Base-by-base conservation (phyloP, 257 asterid species). In the Verbena officinalis region DNA sequence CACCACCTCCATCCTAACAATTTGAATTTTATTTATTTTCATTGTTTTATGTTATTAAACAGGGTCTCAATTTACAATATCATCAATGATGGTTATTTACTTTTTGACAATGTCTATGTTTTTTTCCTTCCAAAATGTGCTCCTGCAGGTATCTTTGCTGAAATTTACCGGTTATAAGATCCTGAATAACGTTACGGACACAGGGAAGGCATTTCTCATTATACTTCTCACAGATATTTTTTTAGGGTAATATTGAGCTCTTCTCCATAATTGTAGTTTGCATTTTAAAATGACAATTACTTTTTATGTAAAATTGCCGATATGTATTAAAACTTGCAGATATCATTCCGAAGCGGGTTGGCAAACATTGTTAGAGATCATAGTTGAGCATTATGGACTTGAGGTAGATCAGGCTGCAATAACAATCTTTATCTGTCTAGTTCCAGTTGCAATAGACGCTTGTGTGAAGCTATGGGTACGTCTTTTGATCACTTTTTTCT, bases 401-500 rank as follows among this genome's bases (percentile, higher is more conserved):
- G 95, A 94, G 54, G 84, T 88, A 73, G 97, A 94, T 75, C 73
- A 50, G 62, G 82, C 84, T 51, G 80, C 84, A 55, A 78, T 88
- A 55, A 90, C 93, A 45, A 72, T 86, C 56, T 90, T 94, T 70
- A 57, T 94, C 71, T 78, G 95, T 84, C 62, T 90, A 2, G 65
- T 94, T 68, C 96, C 96, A 38, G 97, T 90, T 56, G 31, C 81
- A 52, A 76, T 86, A 0, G 99, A 93, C 77, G 92, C 97, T 30
- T 93, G 95, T 49, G 90, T 93, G 62, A 93, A 93, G 84, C 89
- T 90, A 20, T 90, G 99, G 98, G 97, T 92, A 92, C 51, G 95
- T 80, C 24, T 30, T 48, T 70, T 21, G 20, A 23, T 24, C 30
- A 10, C 20, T 8, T 24, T 48, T 7, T 27, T 24, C 36, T 2